phyloP scores from a whole-genome alignment of 2,329 filamentous ascomycete genomes.

The Geoglossum cookeanum region DNA sequence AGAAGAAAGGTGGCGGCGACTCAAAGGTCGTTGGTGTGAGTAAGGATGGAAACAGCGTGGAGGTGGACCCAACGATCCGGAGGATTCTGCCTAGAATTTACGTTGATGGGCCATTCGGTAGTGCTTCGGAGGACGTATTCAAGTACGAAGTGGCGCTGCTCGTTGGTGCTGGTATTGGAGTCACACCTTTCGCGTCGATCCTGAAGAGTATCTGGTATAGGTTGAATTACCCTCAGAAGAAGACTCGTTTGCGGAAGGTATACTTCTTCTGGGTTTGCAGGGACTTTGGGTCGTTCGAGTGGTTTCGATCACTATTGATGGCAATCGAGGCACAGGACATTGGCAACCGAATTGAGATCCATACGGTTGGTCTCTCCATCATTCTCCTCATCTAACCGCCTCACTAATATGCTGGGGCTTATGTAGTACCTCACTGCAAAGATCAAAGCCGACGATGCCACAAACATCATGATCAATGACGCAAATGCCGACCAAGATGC shows the following conservation, averaged over 20 bases:
- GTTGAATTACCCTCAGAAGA: slow-evolving; percentile 70
- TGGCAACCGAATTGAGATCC: slow-evolving; percentile 70
- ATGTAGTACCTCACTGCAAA: slow-evolving; percentile 61
- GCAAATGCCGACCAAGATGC: slow-evolving; percentile 68
- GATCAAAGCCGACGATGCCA: slow-evolving; percentile 70
- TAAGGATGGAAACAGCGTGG: slow-evolving; percentile 28
- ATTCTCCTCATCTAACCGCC: slow-evolving; percentile 5
- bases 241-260: slow-evolving; percentile 63
- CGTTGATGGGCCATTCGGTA: slow-evolving; percentile 70
- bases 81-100: slow-evolving; percentile 63
- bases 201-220: slow-evolving; percentile 87
- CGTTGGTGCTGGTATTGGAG: slow-evolving; percentile 67
- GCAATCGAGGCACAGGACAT: slow-evolving; percentile 77
- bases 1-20: slow-evolving; percentile 28
- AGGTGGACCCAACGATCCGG: slow-evolving; percentile 50
- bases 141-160: slow-evolving; percentile 67
- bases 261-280: slow-evolving; percentile 90
- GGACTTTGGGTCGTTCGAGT: slow-evolving; percentile 76
- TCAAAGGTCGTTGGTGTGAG: slow-evolving; percentile 53
- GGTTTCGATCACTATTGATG: slow-evolving; percentile 67
- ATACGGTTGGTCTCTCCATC: slow-evolving; percentile 34
- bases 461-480: slow-evolving; percentile 86
- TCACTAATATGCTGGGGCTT: neutral
- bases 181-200: slow-evolving; percentile 74
- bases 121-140: slow-evolving; percentile 74